Conservation (phyloP, 768 basidiomycete species). For the Boletellus ananiceps region DNA sequence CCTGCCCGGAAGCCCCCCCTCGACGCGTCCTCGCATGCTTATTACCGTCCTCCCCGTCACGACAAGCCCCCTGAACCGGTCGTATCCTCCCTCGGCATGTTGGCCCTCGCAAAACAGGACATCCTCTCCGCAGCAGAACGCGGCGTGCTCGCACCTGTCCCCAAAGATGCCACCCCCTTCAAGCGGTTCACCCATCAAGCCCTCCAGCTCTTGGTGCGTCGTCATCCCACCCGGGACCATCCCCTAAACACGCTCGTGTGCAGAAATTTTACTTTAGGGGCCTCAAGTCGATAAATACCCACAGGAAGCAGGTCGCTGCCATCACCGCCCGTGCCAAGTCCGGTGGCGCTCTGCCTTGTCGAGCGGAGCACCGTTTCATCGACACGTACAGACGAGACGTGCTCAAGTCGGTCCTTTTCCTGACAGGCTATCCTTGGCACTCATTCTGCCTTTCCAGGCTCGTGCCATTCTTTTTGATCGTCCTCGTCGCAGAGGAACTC, state of each 20-base stretch:
- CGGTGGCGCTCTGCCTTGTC: conserved; percentile 59
- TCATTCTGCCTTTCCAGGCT: conserved; percentile 37
- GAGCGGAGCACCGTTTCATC: conserved; percentile 69
- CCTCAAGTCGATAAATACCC: conserved; percentile 62
- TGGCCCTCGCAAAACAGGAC: conserved; percentile 57
- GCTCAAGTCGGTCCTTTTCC: conserved; percentile 50
- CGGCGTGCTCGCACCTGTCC: conserved; percentile 66
- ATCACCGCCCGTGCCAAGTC: conserved; percentile 53
- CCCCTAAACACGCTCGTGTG: background rate
- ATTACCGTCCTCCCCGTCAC: conserved; percentile 25
- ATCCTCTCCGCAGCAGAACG: conserved; percentile 60
- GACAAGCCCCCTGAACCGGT: conserved; percentile 16
- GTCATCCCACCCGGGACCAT: background rate
- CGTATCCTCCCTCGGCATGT: conserved; percentile 27
- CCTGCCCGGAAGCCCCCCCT: conserved; percentile 20
- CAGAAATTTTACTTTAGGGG: conserved; percentile 86
- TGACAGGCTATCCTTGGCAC: background rate
- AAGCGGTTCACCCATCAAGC: conserved; percentile 47
- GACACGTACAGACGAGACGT: conserved; percentile 61
- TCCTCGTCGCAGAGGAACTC: conserved; percentile 72
- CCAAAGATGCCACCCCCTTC: conserved; percentile 54
- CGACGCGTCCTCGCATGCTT: conserved; percentile 22
- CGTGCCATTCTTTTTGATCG: conserved; percentile 72
- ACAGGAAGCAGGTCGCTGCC: conserved; percentile 48
- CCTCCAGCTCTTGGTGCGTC: conserved; percentile 43